phyloP scores from a whole-genome alignment of 164 flowering plant genomes.

The Stephania cephalantha region DNA sequence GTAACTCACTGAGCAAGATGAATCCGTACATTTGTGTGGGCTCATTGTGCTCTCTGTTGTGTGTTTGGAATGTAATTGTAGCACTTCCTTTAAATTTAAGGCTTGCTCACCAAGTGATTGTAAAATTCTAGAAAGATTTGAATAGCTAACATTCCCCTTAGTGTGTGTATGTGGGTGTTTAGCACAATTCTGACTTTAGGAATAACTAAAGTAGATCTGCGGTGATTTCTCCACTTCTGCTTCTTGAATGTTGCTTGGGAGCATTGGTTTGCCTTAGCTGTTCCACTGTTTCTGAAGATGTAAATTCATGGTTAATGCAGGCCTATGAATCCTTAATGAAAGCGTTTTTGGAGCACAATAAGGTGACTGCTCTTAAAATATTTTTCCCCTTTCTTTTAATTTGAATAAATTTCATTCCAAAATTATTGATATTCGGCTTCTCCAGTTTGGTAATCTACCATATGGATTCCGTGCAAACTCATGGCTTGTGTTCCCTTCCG shows the following conservation, averaged over 20 bases:
- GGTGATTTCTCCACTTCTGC: neutral
- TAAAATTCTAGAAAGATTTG: neutral
- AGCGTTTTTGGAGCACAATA: constrained; percentile 85
- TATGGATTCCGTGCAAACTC: constrained; percentile 93
- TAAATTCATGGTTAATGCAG: constrained; percentile 39
- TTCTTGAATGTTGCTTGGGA: neutral
- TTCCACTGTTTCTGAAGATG: neutral
- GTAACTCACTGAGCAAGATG: neutral
- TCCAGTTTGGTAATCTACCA: constrained; percentile 96
- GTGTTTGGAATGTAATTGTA: neutral
- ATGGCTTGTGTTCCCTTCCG: constrained; percentile 77
- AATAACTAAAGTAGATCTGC: neutral
- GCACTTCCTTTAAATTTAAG: no score
- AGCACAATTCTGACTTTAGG: neutral
- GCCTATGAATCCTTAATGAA: constrained; percentile 85
- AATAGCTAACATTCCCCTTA: no score
- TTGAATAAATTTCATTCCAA: neutral
- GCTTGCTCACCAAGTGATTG: neutral
- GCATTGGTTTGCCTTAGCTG: neutral
- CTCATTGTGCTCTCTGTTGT: neutral
- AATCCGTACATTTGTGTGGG: neutral
- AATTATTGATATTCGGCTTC: neutral
- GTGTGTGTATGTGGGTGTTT: neutral
- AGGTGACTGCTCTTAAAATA: constrained; percentile 37
- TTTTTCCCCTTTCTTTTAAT: neutral